Conservation (phyloP, 345 rosid genomes). For the Clarkia xantiana region DNA sequence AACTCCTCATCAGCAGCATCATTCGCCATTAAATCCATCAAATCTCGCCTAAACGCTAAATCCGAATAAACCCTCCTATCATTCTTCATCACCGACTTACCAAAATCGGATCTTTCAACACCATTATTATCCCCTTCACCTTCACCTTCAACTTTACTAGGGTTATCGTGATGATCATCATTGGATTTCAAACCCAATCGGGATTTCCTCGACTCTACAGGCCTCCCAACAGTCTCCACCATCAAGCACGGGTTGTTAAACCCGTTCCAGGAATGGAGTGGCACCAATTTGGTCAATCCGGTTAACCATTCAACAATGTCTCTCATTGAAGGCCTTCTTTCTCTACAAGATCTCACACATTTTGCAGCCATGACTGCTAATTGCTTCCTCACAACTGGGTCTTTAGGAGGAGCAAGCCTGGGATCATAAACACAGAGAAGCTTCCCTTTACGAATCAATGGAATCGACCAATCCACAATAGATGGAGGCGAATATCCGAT, state of each 20-base stretch:
- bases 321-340: constrained; percentile 81
- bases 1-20: constrained; percentile 26
- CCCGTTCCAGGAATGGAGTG: constrained; percentile 79
- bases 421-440: constrained; percentile 70
- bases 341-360: constrained; percentile 95
- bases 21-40: constrained; percentile 54
- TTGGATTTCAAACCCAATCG: constrained; percentile 7
- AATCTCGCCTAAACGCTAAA: constrained; percentile 57
- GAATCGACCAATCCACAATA: constrained; percentile 92
- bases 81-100: constrained; percentile 17
- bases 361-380: constrained; percentile 69
- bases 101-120: constrained; percentile 17
- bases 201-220: constrained; percentile 36
- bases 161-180: too few species aligned
- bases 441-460: constrained; percentile 78
- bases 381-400: constrained; percentile 63
- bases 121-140: constrained; percentile 14
- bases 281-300: constrained; percentile 55
- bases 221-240: constrained; percentile 82
- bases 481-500: constrained; percentile 83
- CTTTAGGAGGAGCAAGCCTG: constrained; percentile 41
- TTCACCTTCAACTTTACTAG: constrained; percentile 11
- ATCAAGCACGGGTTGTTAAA: constrained; percentile 90
- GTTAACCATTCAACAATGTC: constrained; percentile 77
- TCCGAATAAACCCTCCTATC: constrained; percentile 51